Percentiles rank a stretch among this genome's conserved stretches.
Evolutionary conservation across 2,329 filamentous ascomycete genomes (phyloP).

Genomic region (Fusarium xylarioides): DNA sequence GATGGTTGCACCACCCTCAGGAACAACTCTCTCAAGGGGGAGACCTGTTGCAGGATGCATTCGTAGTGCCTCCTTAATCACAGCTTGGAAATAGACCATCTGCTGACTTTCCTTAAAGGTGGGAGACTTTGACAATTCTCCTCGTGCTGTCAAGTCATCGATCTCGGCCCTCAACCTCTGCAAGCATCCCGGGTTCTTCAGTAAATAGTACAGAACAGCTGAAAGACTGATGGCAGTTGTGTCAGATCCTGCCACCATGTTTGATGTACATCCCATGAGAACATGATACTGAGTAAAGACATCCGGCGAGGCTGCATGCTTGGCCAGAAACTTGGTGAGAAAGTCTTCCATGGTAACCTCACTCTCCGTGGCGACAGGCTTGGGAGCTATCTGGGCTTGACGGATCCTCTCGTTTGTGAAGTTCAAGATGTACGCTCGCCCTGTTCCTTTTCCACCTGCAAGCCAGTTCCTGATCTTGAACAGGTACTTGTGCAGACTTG

Average conservation of each 20-base stretch:
- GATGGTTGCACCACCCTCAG: slow-evolving; percentile 26
- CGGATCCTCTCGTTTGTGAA: slow-evolving; percentile 18
- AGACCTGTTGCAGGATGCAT: slow-evolving; percentile 36
- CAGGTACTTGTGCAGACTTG: neutral
- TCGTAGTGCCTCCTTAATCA: slow-evolving; percentile 35
- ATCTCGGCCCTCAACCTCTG: slow-evolving; percentile 20
- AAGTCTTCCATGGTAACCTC: slow-evolving; percentile 29
- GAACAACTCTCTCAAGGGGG: slow-evolving; percentile 31
- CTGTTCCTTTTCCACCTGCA: neutral
- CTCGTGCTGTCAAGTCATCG: neutral
- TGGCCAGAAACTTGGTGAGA: slow-evolving; percentile 35
- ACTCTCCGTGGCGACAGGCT: neutral
- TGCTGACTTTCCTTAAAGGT: slow-evolving; percentile 35
- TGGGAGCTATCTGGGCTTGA: slow-evolving; percentile 1
- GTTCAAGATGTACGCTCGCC: slow-evolving; percentile 10
- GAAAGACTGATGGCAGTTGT: slow-evolving; percentile 38
- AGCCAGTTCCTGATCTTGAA: slow-evolving; percentile 16
- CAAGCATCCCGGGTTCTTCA: slow-evolving; percentile 19
- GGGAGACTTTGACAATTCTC: neutral
- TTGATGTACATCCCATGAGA: slow-evolving; percentile 30
- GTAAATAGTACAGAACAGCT: slow-evolving; percentile 27
- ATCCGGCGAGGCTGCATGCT: slow-evolving; percentile 20
- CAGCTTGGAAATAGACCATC: slow-evolving; percentile 33
- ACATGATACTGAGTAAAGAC: slow-evolving; percentile 31
- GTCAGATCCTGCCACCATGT: slow-evolving; percentile 39